phyloP scores from a whole-genome alignment of 73 alveolate genomes.

The Blepharisma stoltei region DNA sequence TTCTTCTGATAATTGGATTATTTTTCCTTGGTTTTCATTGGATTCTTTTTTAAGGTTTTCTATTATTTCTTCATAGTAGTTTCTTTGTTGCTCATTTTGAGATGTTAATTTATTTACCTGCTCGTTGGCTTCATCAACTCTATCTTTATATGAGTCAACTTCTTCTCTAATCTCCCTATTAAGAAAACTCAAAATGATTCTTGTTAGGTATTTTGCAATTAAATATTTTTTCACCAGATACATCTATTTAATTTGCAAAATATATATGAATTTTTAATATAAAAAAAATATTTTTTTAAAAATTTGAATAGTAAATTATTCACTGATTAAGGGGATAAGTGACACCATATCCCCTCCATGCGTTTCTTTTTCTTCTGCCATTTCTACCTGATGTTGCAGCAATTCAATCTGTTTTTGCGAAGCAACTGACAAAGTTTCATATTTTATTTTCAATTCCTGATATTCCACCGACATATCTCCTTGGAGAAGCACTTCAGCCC shows the following conservation, averaged over 20 bases:
- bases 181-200: too few species aligned
- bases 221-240: constrained; percentile 20
- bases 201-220: not conserved
- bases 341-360: not conserved
- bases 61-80: not conserved
- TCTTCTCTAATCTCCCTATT: not conserved
- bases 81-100: not conserved
- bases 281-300: not conserved
- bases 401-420: constrained; percentile 28
- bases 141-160: constrained; percentile 25
- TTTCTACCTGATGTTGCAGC: not conserved
- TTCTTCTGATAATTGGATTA: not conserved
- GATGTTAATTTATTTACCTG: not conserved
- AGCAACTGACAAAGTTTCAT: constrained; percentile 18
- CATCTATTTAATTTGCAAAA: constrained; percentile 22
- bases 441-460: constrained; percentile 28
- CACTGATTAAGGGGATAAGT: not conserved
- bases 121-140: constrained; percentile 18
- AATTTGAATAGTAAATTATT: not conserved
- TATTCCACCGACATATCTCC: not conserved
- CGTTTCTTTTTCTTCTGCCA: constrained; percentile 21
- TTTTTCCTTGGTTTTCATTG: not conserved
- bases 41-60: not conserved
- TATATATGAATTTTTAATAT: constrained; percentile 25
- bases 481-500: not conserved